Percentiles rank a stretch among this genome's conserved stretches.
phyloP scores from a whole-genome alignment of 306 rosid species.

The Rosa chinensis region DNA sequence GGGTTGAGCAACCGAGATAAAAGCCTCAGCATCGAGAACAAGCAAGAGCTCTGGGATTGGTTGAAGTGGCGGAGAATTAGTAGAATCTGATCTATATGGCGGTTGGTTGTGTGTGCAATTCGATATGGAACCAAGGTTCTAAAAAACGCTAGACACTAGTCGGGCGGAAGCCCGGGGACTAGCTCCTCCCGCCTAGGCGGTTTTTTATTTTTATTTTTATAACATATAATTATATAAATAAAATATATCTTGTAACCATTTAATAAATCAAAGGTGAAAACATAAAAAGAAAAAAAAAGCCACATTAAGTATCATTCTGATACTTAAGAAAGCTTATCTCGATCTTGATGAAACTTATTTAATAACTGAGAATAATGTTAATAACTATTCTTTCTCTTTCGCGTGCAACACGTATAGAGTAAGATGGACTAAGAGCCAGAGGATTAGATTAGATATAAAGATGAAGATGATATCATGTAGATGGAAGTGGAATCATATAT shows the following conservation, averaged over 20 bases:
- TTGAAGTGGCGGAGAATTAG: too few relatives aligned
- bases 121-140: too few relatives aligned
- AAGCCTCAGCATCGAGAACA: too few relatives aligned
- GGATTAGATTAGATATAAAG: not conserved
- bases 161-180: too few relatives aligned
- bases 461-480: not conserved
- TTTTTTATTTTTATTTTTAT: too few relatives aligned
- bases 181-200: too few relatives aligned
- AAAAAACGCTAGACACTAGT: too few relatives aligned
- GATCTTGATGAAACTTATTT: not conserved
- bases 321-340: not conserved
- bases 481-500: not conserved
- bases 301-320: not conserved
- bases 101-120: too few relatives aligned
- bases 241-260: not conserved
- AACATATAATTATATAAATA: too few relatives aligned
- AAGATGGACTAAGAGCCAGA: not conserved
- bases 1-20: too few relatives aligned
- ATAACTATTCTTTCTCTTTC: not conserved
- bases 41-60: too few relatives aligned
- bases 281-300: not conserved
- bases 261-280: not conserved
- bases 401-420: not conserved
- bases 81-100: too few relatives aligned
- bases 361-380: not conserved